Conservation (phyloP, 768 basidiomycete species). For the Sarcodon aspratus region DNA sequence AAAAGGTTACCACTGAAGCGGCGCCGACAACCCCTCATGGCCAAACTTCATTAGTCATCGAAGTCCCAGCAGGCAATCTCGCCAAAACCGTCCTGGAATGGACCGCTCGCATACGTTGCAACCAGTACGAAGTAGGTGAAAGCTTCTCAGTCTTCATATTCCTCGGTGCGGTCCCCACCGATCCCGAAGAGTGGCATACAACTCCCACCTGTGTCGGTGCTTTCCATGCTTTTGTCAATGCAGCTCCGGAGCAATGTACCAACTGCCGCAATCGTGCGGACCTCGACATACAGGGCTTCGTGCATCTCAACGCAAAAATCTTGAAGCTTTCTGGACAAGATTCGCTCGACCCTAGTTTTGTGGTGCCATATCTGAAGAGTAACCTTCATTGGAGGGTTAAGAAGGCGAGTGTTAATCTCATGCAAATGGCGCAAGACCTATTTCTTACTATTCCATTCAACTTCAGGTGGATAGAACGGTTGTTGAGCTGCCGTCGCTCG, state of each 20-base stretch:
- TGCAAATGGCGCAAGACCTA: no score
- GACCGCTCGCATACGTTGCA: constrained; percentile 28
- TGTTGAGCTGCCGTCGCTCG: constrained; percentile 2
- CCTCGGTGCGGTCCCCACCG: constrained; percentile 28
- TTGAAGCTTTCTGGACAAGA: not conserved
- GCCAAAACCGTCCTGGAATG: constrained; percentile 20
- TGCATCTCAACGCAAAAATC: constrained; percentile 8
- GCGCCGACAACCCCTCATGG: not conserved
- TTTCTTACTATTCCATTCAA: not conserved
- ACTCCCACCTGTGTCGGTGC: constrained; percentile 26
- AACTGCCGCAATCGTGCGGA: constrained; percentile 14
- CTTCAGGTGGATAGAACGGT: constrained; percentile 1
- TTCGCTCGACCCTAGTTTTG: constrained; percentile 3
- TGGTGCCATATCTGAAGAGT: constrained; percentile 3
- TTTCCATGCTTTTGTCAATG: constrained; percentile 31
- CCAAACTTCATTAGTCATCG: not conserved
- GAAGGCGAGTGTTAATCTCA: not conserved
- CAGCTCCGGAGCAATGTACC: constrained; percentile 20
- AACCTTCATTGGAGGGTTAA: constrained; percentile 6
- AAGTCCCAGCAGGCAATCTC: not conserved
- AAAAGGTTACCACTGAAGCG: constrained; percentile 5
- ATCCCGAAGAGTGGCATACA: constrained; percentile 10
- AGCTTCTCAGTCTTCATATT: constrained; percentile 37
- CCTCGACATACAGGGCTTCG: constrained; percentile 9
- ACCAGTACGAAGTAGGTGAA: constrained; percentile 30